Conservation (phyloP, 177 flowering plant species). For the Tripterygium wilfordii region DNA sequence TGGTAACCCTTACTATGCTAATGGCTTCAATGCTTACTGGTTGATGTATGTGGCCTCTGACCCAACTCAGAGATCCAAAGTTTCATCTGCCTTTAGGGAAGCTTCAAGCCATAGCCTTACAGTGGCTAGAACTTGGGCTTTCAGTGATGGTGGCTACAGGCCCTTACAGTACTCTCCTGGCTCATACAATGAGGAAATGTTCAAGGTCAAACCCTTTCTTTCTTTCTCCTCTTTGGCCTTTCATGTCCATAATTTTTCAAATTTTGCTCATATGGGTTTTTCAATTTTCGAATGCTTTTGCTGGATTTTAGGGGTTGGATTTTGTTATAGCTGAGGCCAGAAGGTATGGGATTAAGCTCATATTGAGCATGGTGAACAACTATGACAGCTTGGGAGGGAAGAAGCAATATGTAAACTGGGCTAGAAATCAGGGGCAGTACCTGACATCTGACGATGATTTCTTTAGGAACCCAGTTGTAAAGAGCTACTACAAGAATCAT, state of each 20-base stretch:
- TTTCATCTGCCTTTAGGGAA: conserved; percentile 54
- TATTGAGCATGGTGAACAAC: conserved; percentile 77
- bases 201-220: no score
- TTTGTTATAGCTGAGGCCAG: conserved; percentile 81
- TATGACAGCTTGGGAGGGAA: conserved; percentile 80
- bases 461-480: conserved; percentile 58
- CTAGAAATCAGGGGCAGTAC: conserved; percentile 51
- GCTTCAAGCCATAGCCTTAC: conserved; percentile 67
- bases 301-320: conserved; percentile 63
- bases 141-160: conserved; percentile 77
- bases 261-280: background rate
- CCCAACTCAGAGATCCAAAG: conserved; percentile 55
- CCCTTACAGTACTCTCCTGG: conserved; percentile 76
- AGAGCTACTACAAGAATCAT: conserved; percentile 75
- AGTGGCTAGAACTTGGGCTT: conserved; percentile 94
- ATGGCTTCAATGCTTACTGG: conserved; percentile 95
- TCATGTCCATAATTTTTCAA: background rate
- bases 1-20: conserved; percentile 62
- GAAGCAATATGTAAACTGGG: conserved; percentile 88
- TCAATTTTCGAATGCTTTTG: conserved; percentile 1
- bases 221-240: no score
- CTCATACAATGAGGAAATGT: conserved; percentile 69
- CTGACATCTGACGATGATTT: conserved; percentile 80
- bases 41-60: conserved; percentile 74
- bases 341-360: conserved; percentile 67